A percentile compares a stretch with the other conserved stretches of the same genome.
These are phyloP conservation scores for Bombardia bombarda DNA, from an alignment of 495 filamentous ascomycete genomes.

Conservation along the genomic window DNA sequence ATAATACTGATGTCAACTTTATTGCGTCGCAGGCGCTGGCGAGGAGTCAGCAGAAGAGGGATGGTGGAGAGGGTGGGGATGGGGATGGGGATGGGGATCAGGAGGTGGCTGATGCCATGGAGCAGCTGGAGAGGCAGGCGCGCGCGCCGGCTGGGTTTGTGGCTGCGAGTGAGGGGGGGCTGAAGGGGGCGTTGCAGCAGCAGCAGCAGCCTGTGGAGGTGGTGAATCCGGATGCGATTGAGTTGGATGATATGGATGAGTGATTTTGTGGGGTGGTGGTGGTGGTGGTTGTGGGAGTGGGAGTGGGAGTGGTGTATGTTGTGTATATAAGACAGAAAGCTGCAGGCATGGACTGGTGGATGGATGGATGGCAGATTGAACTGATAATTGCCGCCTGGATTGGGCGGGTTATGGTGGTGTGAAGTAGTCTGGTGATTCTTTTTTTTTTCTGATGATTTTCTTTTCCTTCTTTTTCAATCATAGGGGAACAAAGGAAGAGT, in stretches of 20 bases:
- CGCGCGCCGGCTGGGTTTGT: constrained; percentile 89
- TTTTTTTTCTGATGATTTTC: no score
- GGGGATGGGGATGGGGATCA: constrained; percentile 31
- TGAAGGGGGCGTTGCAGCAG: constrained; percentile 55
- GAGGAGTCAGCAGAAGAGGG: constrained; percentile 55
- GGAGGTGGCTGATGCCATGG: constrained; percentile 77
- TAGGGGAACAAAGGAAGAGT: no score
- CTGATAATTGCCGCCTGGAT: not conserved
- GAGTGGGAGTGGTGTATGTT: no score
- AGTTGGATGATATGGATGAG: constrained; percentile 61
- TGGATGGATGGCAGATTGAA: not conserved
- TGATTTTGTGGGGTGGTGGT: no score
- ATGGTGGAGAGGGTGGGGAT: constrained; percentile 23
- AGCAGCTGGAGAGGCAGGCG: constrained; percentile 79
- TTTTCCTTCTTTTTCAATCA: no score
- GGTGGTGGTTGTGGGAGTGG: no score
- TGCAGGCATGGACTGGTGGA: no score
- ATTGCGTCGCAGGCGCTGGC: constrained; percentile 95
- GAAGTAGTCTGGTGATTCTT: no score
- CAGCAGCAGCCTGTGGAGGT: constrained; percentile 33
- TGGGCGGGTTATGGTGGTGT: no score
- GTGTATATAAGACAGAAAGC: no score
- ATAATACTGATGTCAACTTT: constrained; percentile 97
- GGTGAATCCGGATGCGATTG: constrained; percentile 83
- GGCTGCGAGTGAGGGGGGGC: constrained; percentile 70